Base-by-base conservation (phyloP, 441 rosid genomes). In the Corymbia citriodora region DNA sequence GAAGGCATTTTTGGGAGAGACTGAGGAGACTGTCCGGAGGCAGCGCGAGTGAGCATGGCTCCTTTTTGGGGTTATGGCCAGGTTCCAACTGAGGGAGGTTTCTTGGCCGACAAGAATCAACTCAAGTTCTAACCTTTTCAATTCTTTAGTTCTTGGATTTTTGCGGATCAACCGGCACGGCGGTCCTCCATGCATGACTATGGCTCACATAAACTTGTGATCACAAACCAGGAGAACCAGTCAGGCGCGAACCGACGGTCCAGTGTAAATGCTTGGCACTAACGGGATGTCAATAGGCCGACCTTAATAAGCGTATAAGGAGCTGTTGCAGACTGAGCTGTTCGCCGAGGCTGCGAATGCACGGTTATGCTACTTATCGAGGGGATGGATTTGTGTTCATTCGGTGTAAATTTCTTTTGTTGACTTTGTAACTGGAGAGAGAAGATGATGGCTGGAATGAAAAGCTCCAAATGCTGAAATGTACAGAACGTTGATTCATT, bases 21-120 rank as follows among this genome's bases (percentile, higher is more conserved):
- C 90, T 94, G 91, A 94, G 96, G 92, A 94, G 96, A 90, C 91
- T 95, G 89, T 93, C 95, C 1, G 95, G 95, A 2, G 99, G 97
- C 89, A 96, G 97, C 91, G 95, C 92, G 74, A 96, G 98, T 48
- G 99, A 98, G 87, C 97, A 96, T 27, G 93, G 96, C 49, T 50
- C 49, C 53, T 91, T 94, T 91, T 81, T 93, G 91, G 91, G 93
- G 90, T 90, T 90, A 79, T 92, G 96, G 94, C 93, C 95, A 23
- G 96, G 96, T 87, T 97, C 99, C 19, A 93, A 92, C 88, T 97
- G 94, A 96, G 45, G 85, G 85, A 45, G n/a, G 0, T 79, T 45
- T 45, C 52, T 79, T 40, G 13, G 52, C 52, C 1, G n/a, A 74
- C 17, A 45, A 79, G 85, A 40, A 79, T 40, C 17, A 2, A 79